Evolutionary conservation across 2,329 filamentous ascomycete genomes (phyloP).

Genomic region (Xylaria digitata): DNA sequence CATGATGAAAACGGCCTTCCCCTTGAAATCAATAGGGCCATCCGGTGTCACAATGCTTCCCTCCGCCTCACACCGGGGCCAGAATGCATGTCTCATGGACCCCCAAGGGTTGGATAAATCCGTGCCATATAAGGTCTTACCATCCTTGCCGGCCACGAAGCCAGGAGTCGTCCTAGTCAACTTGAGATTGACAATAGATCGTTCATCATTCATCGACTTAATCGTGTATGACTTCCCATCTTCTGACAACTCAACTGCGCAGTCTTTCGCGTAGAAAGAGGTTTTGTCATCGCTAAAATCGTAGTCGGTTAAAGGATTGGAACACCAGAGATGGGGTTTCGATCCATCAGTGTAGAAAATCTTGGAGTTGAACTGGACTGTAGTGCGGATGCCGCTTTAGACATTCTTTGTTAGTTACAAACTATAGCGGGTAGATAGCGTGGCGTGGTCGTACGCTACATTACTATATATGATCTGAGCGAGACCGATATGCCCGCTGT

Average conservation of each 20-base stretch:
- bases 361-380: slow-evolving; percentile 94
- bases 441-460: slow-evolving; percentile 75
- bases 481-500: slow-evolving; percentile 80
- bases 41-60: slow-evolving; percentile 87
- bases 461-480: slow-evolving; percentile 98
- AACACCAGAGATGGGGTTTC: slow-evolving; percentile 84
- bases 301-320: slow-evolving; percentile 80
- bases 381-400: slow-evolving; percentile 84
- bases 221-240: slow-evolving; percentile 86
- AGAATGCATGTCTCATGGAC: slow-evolving; percentile 90
- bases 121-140: slow-evolving; percentile 86
- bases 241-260: slow-evolving; percentile 85
- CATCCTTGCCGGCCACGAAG: slow-evolving; percentile 86
- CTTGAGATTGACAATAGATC: slow-evolving; percentile 86
- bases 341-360: slow-evolving; percentile 81
- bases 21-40: slow-evolving; percentile 83
- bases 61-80: slow-evolving; percentile 85
- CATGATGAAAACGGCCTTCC: slow-evolving; percentile 81
- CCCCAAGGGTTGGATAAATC: slow-evolving; percentile 91
- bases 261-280: slow-evolving; percentile 86
- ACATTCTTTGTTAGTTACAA: slow-evolving; percentile 38
- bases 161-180: slow-evolving; percentile 81
- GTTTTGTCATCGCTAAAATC: slow-evolving; percentile 86
- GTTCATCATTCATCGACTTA: slow-evolving; percentile 87
- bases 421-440: slow-evolving; percentile 21